Evolutionary conservation across 306 rosid species (phyloP), one percentile per base, ranked within the genome.

Genomic region (Prunus mongolica): DNA sequence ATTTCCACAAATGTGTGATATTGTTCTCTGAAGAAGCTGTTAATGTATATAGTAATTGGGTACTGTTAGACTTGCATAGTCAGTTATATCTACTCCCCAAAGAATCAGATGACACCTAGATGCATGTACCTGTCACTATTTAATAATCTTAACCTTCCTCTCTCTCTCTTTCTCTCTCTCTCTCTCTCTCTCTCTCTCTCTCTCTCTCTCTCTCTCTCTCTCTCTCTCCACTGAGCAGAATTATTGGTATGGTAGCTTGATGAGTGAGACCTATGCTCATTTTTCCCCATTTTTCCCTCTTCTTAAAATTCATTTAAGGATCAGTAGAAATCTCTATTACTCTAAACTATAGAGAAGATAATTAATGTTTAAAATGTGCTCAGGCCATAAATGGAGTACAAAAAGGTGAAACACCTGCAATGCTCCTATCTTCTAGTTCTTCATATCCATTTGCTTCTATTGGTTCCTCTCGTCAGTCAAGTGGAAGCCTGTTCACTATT

Each of bases 401-500:
- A 77, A 95, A 89, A 81, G 98, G 97, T 84, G 97, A 92, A 83
- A 41, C 87, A 71, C 88, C 86, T 38, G 98, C 98, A n/a, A 86
- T 95, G 94, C 97, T 95, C 60, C 89, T 95, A 54, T 95, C 98
- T 79, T 87, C 96, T 57, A 83, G 85, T 70, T 81, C 84, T 75
- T 74, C 85, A 20, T 84, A 86, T 84, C 86, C 82, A 54, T 28
- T 76, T 69, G 69, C 76, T 46, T 70, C 86, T 65, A 22, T 79
- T 32, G 84, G 82, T 56, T 92, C 64, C 80, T 82, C 89, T 30
- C 82, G 75, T 73, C 82, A 89, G 78, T 79, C 84, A 65, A 84
- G 79, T 73, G 98, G 97, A 68, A 89, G 97, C 86, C 81, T 90
- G 52, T 95, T 95, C 87, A 95, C 97, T 84, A 78, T 88, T 90